Base-by-base conservation (phyloP, 495 filamentous ascomycete genomes). In the Immersiella caudata region DNA sequence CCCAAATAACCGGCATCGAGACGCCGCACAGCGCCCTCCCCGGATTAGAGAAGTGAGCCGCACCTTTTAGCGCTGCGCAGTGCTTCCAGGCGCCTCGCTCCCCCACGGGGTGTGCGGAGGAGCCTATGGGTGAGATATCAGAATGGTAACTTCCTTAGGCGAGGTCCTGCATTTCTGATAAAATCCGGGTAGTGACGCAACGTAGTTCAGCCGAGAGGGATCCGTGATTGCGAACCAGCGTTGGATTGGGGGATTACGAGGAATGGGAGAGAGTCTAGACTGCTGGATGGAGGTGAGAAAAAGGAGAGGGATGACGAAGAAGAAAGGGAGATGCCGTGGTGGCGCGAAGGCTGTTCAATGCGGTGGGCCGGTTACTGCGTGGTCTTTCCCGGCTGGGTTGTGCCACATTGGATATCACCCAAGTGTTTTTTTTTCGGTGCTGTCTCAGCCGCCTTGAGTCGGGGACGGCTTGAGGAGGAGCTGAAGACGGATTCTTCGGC, bases 81-180 rank as follows among this genome's bases (percentile, higher is more conserved):
- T 33, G 29, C 29, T 46, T 18, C 33, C 18, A 24, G 22, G 51
- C 63, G 51, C 11, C 29, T 33, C 8, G 8, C 63, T 22, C 27
- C 18, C 24, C 29, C 46, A 64, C 50, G 62, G 62, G 8, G n/a
- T n/a, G n/a, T n/a, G n/a, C n/a, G n/a, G n/a, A n/a, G n/a, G n/a
- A n/a, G n/a, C n/a, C n/a, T n/a, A n/a, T n/a, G 33, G 33, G 33
- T 36, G 33, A 36, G 33, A 50, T 63, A 64, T 59, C 57, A 59
- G 40, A 46, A 46, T 14, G 16, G 16, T 18, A 46, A 12, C 9
- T 12, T 46, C 16, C 5, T 46, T 46, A 46, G 40, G 40, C 40
- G 52, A 58, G 63, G 63, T 65, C 63, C 63, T 65, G 52, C 63
- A 57, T 65, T 63, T 57, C 52, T 65, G 63, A 40, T 65, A 65